phyloP scores from a whole-genome alignment of 202 grass and related monocot species.

The Eragrostis tef region DNA sequence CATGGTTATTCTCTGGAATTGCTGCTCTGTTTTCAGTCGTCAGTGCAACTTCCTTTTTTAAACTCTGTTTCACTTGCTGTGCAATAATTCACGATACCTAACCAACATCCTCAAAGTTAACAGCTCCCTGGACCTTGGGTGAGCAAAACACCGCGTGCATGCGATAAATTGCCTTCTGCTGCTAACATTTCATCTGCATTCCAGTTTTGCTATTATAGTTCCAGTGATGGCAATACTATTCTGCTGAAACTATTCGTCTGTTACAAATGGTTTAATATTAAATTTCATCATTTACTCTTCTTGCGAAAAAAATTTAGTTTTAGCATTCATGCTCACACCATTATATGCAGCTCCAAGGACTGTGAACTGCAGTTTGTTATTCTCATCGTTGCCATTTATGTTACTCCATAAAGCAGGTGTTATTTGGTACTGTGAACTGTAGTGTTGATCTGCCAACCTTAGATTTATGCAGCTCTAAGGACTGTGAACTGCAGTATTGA shows the following conservation, averaged over 20 bases:
- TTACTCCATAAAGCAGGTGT: not conserved
- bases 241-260: not conserved
- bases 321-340: not conserved
- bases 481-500: too few species aligned
- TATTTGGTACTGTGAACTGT: too few species aligned
- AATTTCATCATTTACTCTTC: not conserved
- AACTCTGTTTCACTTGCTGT: not conserved
- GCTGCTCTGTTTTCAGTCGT: not conserved
- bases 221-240: not conserved
- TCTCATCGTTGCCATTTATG: not conserved
- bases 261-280: constrained; percentile 2
- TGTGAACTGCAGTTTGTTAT: not conserved
- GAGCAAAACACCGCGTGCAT: not conserved
- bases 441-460: not conserved
- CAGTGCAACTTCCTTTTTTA: not conserved
- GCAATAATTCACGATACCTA: not conserved
- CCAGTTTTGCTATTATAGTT: not conserved
- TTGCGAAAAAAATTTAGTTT: not conserved
- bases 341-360: not conserved
- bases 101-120: not conserved
- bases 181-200: not conserved
- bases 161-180: not conserved
- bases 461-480: not conserved
- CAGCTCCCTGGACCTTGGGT: too few species aligned
- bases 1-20: not conserved